Evolutionary conservation across 1,284 basidiomycete genomes (phyloP), one percentile per base, ranked within the genome.

Genomic region (Leccinum pachyderme): DNA sequence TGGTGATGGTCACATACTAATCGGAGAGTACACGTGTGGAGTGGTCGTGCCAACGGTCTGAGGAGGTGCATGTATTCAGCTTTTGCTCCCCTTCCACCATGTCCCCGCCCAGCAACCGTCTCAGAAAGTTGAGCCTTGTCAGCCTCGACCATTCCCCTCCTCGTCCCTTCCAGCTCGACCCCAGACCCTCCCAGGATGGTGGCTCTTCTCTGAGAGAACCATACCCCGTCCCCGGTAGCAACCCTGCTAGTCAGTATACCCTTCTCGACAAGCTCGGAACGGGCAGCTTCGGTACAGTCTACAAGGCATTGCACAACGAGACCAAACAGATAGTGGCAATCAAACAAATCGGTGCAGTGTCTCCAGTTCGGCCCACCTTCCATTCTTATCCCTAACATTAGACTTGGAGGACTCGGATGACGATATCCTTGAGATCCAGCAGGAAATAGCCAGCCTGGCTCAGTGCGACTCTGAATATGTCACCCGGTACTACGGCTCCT

Each of bases 401-500:
- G 90, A 92, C 75, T 75, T 93, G 56, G 91, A 93, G 72, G 88
- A 91, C 70, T 90, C 93, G 15, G 93, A 95, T 72, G 93, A 97
- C 71, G 95, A 97, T 70, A 97, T 98, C 62, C 86, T 89, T 5
- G 95, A 98, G 73, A 99, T 99, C 53, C 97, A 99, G 70, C 93
- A 95, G 69, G 96, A 99, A 74, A 98, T 99, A 62, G 88, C 93
- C 12, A 96, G 93, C 71, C 81, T 99, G 31, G 93, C 95, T 0
- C 93, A 94, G 65, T 97, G 94, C 75, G 93, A 95, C 69, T 97
- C 95, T 8, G 91, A 95, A 73, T 93, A 93, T 71, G 93, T 99
- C 54, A 99, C 96, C 35, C 81, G 89, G 47, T 99, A 98, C 73
- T 98, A 97, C 66, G 96, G 94, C 50, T 95, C 93, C 53, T 99